Evolutionary conservation across 2,329 filamentous ascomycete genomes (phyloP).

Genomic region (Mariannaea sp.): DNA sequence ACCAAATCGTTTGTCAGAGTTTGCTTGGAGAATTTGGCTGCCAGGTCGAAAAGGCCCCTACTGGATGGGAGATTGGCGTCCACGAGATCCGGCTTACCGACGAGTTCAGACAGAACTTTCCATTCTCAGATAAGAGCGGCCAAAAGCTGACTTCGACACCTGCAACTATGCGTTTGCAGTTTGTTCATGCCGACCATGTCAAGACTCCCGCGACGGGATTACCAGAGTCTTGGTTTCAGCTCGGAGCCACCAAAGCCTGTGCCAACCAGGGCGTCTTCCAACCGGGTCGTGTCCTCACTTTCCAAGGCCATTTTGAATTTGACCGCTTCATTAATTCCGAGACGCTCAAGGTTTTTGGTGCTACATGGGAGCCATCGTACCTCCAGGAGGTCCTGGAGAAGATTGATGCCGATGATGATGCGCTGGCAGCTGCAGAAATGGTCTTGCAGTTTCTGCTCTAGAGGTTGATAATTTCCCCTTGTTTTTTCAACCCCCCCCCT

Average conservation of each 20-base stretch:
- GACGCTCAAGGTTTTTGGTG: conserved; percentile 43
- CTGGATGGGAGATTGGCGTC: conserved; percentile 41
- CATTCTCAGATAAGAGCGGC: background rate
- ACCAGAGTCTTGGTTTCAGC: conserved; percentile 21
- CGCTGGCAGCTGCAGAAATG: conserved; percentile 25
- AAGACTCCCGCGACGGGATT: conserved; percentile 18
- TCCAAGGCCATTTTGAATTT: conserved; percentile 51
- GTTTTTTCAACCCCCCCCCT: no score
- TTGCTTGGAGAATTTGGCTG: conserved; percentile 40
- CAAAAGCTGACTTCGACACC: background rate
- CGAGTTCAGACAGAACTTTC: conserved; percentile 27
- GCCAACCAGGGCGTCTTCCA: conserved; percentile 46
- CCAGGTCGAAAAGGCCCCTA: conserved; percentile 34
- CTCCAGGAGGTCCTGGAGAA: conserved; percentile 12
- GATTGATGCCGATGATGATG: conserved; percentile 30
- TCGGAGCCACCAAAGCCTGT: conserved; percentile 41
- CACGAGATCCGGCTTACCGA: conserved; percentile 34
- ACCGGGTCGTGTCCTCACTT: conserved; percentile 45
- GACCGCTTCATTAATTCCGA: conserved; percentile 47
- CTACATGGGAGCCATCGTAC: conserved; percentile 20
- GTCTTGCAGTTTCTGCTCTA: conserved; percentile 28
- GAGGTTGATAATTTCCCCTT: background rate
- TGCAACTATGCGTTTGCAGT: conserved; percentile 40
- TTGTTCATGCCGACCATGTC: conserved; percentile 46
- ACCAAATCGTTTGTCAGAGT: conserved; percentile 47